Base-by-base conservation (phyloP, 2,329 filamentous ascomycete genomes). In the Coccinonectria pachysandricola region DNA sequence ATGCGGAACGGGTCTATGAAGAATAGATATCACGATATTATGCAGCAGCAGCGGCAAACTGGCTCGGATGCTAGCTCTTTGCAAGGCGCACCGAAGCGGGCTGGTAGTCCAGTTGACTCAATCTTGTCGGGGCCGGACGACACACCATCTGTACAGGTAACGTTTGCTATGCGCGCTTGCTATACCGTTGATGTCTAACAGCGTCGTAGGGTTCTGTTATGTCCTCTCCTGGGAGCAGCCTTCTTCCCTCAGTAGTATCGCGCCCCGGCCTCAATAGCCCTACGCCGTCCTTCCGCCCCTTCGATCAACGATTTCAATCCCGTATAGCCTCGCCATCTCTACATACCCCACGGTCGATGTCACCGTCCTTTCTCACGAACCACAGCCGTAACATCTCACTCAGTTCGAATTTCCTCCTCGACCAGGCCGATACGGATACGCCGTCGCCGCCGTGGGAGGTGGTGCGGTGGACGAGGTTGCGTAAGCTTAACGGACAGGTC, bases 281-380 rank as follows among this genome's bases (percentile, higher is more conserved):
- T 9, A 83, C 80, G 10, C 82, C 82, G 12, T 86, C 84, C 10
- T 80, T 95, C 45, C 76, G 88, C 47, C 88, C 91, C 4, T 98
- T 98, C 53, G 91, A 98, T 51, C 76, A 85, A 37, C 77, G 91
- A 30, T 98, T 98, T 56, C 86, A 92, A 50, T 88, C 88, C 10
- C 78, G 87, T 24, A 73, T 95, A 37, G 64, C 68, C 32, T 73
- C 79, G 9, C 60, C 61, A 24, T 48, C 55, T 16, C 51, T 68
- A 13, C 49, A 53, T 25, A 75, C 75, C 14, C 76, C 81, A 16
- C 72, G 87, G 31, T 68, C 80, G 6, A 66, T 70, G 2, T 94
- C 87, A 1, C 86, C 86, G 2, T 82, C 78, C 8, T 81, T 92
- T 41, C 62, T 86, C 8, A 67, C 68, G n/a, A 54, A 68, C 3